Percentiles rank a stretch among this genome's conserved stretches.
Conservation (phyloP, 495 filamentous ascomycete genomes). For the Rostrohypoxylon terebratum region DNA sequence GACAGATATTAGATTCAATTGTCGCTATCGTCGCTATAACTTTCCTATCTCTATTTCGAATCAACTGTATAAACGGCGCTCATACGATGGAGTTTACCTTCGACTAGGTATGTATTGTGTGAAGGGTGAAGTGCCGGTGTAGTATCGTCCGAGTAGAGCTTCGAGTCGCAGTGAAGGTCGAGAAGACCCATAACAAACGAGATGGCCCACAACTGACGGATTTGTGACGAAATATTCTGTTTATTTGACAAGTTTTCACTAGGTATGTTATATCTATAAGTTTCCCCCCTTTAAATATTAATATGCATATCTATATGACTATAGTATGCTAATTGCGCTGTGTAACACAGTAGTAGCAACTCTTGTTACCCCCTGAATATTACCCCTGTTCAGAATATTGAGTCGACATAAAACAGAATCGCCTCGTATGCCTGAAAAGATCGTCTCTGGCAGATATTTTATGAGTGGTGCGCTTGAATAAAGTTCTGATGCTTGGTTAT, state of each 20-base stretch:
- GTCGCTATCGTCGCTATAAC: neutral
- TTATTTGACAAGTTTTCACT: neutral
- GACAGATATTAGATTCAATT: conserved; percentile 2
- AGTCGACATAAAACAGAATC: neutral
- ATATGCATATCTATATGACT: conserved; percentile 2
- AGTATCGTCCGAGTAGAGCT: conserved; percentile 41
- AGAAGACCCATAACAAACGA: conserved; percentile 22
- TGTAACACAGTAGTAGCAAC: conserved; percentile 1
- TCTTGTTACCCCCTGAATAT: conserved; percentile 6
- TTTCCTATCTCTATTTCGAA: conserved; percentile 7
- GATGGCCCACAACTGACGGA: conserved; percentile 23
- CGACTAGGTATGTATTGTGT: conserved; percentile 20
- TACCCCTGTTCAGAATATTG: neutral
- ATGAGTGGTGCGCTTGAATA: neutral
- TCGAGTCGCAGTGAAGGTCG: conserved; percentile 16
- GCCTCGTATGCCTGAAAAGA: neutral
- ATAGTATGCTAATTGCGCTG: neutral
- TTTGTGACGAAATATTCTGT: conserved; percentile 1
- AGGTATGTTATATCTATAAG: neutral
- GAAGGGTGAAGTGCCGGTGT: conserved; percentile 32
- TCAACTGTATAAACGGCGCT: conserved; percentile 8
- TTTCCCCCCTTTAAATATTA: neutral
- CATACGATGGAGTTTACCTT: conserved; percentile 25
- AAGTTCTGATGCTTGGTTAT: neutral
- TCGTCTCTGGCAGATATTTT: neutral